phyloP scores from a whole-genome alignment of 306 rosid species.

The Albizia julibrissin region DNA sequence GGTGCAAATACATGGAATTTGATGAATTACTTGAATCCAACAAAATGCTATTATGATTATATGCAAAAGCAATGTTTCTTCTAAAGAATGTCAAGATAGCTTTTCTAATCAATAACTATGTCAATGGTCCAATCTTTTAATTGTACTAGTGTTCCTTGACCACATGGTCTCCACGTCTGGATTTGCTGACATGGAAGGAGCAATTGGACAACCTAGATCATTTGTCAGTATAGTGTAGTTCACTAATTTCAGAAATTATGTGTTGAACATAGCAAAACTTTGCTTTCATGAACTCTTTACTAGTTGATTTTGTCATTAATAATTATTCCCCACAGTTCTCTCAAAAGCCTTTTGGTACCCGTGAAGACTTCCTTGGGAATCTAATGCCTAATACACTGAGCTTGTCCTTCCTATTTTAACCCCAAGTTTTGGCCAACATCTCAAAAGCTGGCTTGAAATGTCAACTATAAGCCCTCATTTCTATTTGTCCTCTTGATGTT shows the following conservation, averaged over 20 bases:
- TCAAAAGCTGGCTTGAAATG: not conserved
- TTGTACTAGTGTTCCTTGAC: not conserved
- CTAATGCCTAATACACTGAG: not conserved
- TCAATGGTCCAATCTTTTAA: not conserved
- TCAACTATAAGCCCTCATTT: not conserved
- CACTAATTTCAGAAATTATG: not conserved
- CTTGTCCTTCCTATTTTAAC: not conserved
- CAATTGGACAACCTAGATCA: not conserved
- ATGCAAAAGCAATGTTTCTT: not conserved
- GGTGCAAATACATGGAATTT: not conserved
- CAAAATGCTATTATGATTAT: not conserved
- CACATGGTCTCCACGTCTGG: slow-evolving; percentile 21
- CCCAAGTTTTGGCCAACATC: not conserved
- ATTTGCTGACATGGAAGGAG: slow-evolving; percentile 1
- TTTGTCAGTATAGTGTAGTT: not conserved
- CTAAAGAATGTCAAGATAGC: not conserved
- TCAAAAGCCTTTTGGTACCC: slow-evolving; percentile 63
- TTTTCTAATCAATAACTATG: not conserved
- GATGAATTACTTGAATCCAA: not conserved
- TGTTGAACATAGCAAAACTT: not conserved
- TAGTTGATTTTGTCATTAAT: slow-evolving; percentile 5
- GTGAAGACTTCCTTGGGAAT: slow-evolving; percentile 65
- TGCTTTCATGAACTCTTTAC: not conserved
- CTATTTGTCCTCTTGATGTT: not conserved
- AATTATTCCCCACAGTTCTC: not conserved